These are phyloP conservation scores for Aspergillus nanangensis DNA, from an alignment of 495 filamentous ascomycete species.

Conservation along the genomic window DNA sequence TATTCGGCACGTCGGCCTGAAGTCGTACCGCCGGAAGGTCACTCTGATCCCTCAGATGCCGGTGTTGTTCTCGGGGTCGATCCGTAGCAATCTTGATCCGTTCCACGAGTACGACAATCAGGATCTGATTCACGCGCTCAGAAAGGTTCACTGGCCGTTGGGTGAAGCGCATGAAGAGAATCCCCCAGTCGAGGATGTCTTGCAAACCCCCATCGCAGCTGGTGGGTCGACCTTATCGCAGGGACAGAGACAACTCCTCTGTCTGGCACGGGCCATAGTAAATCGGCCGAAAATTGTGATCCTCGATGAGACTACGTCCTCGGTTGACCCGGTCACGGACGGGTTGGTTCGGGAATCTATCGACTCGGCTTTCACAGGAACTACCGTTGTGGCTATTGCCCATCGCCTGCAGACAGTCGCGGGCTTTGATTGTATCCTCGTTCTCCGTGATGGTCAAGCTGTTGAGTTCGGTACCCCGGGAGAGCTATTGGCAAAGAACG, in stretches of 20 bases:
- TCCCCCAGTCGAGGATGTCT: constrained; percentile 42
- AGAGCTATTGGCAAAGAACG: constrained; percentile 57
- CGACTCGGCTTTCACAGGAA: constrained; percentile 65
- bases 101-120: constrained; percentile 68
- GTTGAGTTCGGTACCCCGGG: constrained; percentile 69
- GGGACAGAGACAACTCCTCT: constrained; percentile 84
- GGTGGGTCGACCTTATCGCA: constrained; percentile 80
- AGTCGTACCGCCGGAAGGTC: constrained; percentile 68
- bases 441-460: constrained; percentile 69
- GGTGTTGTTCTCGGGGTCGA: constrained; percentile 80
- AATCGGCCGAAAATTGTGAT: constrained; percentile 78
- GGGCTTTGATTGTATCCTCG: constrained; percentile 80
- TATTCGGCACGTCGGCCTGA: constrained; percentile 67
- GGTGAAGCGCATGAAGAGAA: no score
- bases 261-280: constrained; percentile 83
- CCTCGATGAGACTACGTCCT: constrained; percentile 84
- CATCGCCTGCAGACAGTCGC: constrained; percentile 83
- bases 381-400: constrained; percentile 80
- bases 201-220: constrained; percentile 62
- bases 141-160: constrained; percentile 74
- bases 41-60: constrained; percentile 87
- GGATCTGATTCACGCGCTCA: constrained; percentile 69
- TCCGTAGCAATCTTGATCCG: constrained; percentile 81
- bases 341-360: constrained; percentile 77
- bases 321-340: constrained; percentile 86